phyloP scores from a whole-genome alignment of 2,329 filamentous ascomycete species.

The Alternaria arbusti region DNA sequence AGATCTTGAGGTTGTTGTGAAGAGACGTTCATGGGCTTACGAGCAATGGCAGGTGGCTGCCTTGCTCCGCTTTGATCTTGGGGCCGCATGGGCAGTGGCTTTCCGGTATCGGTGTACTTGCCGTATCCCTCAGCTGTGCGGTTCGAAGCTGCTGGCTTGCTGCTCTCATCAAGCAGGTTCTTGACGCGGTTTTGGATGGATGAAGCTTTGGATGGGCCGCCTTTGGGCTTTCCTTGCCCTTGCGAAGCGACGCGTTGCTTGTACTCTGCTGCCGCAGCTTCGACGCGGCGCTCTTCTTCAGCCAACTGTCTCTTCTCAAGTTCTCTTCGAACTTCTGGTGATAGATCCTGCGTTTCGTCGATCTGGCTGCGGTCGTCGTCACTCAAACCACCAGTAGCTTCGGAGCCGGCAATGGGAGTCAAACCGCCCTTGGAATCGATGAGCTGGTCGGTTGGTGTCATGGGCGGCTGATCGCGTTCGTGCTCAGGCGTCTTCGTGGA shows the following conservation, averaged over 20 bases:
- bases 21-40: constrained; percentile 58
- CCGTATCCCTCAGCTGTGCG: constrained; percentile 91
- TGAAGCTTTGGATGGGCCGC: constrained; percentile 67
- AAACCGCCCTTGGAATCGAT: constrained; percentile 33
- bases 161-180: constrained; percentile 78
- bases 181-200: constrained; percentile 93
- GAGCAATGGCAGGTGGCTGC: constrained; percentile 34
- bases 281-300: constrained; percentile 89
- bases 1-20: constrained; percentile 30
- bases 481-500: constrained; percentile 43
- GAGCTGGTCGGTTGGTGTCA: constrained; percentile 34
- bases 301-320: constrained; percentile 81
- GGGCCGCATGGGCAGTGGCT: constrained; percentile 39
- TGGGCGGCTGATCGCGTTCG: constrained; percentile 34
- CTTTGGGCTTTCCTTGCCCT: constrained; percentile 55
- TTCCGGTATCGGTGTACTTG: constrained; percentile 69
- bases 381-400: constrained; percentile 71
- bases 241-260: constrained; percentile 73
- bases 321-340: constrained; percentile 88
- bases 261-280: constrained; percentile 87
- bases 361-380: constrained; percentile 71
- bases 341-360: constrained; percentile 73
- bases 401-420: constrained; percentile 78
- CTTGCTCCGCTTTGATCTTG: constrained; percentile 32
- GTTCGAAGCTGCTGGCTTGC: constrained; percentile 58